Percentiles rank a stretch among this genome's conserved stretches.
These are phyloP conservation scores for Amoebophrya sp. DNA, from an alignment of 169 alveolate species.

Conservation along the genomic window DNA sequence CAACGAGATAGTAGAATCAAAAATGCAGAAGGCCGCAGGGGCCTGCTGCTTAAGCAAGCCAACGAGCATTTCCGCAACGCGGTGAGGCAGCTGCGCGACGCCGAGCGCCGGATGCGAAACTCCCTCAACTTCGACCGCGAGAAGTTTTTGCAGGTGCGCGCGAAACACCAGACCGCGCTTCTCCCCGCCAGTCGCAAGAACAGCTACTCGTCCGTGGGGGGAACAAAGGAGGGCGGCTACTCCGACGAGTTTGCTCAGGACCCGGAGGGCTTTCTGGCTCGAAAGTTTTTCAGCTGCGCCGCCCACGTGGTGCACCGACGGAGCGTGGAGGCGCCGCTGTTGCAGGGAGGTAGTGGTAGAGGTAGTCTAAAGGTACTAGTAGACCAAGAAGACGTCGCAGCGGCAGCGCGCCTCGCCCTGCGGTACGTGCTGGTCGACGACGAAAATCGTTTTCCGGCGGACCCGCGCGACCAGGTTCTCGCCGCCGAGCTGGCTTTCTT, in stretches of 20 bases:
- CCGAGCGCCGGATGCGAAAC: neutral
- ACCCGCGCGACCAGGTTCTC: neutral
- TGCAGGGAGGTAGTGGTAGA: no score
- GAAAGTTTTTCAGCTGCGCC: neutral
- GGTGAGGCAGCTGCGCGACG: neutral
- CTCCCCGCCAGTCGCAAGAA: no score
- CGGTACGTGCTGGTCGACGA: neutral
- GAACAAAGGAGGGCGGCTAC: no score
- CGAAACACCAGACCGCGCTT: no score
- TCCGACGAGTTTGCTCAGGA: neutral
- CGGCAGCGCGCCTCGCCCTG: neutral
- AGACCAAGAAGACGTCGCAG: no score
- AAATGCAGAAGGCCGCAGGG: neutral
- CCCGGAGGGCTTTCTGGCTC: neutral
- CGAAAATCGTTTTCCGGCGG: neutral
- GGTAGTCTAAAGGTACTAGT: no score
- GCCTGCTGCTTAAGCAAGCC: neutral
- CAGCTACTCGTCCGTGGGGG: no score
- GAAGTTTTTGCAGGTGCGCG: neutral
- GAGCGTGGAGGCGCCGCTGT: neutral
- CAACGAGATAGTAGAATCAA: neutral
- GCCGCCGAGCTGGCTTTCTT: neutral
- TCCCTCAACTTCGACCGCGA: neutral
- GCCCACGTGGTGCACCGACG: neutral
- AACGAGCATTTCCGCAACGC: neutral